phyloP scores from a whole-genome alignment of 345 rosid species.

The Streptanthus diversifolius region DNA sequence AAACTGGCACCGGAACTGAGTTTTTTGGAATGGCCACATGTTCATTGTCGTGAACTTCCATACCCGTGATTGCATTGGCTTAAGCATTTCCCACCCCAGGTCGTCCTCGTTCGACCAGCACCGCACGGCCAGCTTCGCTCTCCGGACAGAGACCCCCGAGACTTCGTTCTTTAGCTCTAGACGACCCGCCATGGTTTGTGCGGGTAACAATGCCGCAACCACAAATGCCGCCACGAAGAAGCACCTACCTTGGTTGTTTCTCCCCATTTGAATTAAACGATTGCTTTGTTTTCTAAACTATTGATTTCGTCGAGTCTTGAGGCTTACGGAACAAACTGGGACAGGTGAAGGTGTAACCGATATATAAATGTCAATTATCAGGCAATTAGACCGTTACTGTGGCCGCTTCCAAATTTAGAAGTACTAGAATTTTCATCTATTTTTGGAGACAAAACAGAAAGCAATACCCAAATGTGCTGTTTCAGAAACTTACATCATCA shows the following conservation, averaged over 20 bases:
- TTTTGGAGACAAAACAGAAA: not conserved
- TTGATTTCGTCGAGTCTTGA: conserved; percentile 2
- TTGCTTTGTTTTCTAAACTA: not conserved
- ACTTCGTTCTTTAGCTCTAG: conserved; percentile 34
- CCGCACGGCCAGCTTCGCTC: conserved; percentile 24
- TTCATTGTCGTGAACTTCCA: conserved; percentile 33
- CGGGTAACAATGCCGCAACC: not conserved
- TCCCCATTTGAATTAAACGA: not conserved
- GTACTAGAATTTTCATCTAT: not conserved
- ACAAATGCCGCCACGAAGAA: conserved; percentile 2
- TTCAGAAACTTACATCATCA: not conserved
- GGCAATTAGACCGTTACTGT: conserved; percentile 12
- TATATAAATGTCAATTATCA: conserved; percentile 4
- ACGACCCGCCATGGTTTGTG: conserved; percentile 8
- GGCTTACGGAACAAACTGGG: not conserved
- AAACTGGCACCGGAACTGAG: conserved; percentile 29
- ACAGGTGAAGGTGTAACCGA: not conserved
- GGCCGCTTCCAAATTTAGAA: conserved; percentile 14
- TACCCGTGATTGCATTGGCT: not conserved
- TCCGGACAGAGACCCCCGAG: not conserved
- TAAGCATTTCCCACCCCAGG: conserved; percentile 21
- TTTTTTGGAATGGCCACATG: conserved; percentile 33
- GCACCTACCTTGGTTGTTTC: not conserved
- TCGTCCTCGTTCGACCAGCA: conserved; percentile 34
- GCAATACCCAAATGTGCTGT: conserved; percentile 11